phyloP scores from a whole-genome alignment of 768 basidiomycete genomes.

The Hypsizygus marmoreus region DNA sequence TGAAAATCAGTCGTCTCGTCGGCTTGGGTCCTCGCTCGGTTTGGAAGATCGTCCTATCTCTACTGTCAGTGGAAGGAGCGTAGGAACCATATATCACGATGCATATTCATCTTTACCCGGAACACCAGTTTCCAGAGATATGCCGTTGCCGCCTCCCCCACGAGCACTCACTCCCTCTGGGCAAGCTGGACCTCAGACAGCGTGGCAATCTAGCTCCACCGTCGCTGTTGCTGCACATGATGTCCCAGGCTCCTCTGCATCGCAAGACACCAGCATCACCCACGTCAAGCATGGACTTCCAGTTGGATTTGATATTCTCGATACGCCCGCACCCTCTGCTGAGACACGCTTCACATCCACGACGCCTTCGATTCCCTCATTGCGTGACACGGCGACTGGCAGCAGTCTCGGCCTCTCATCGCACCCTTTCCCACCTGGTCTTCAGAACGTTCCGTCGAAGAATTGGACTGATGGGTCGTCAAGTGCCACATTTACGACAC shows the following conservation, averaged over 20 bases:
- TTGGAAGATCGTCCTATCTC: conserved; percentile 57
- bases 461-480: conserved; percentile 33
- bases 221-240: conserved; percentile 5
- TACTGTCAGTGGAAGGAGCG: conserved; percentile 55
- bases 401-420: conserved; percentile 31
- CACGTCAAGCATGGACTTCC: conserved; percentile 14
- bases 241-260: conserved; percentile 1
- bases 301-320: conserved; percentile 46
- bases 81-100: conserved; percentile 62
- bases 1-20: conserved; percentile 26
- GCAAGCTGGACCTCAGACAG: conserved; percentile 3
- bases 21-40: conserved; percentile 36
- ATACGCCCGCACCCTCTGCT: conserved; percentile 60
- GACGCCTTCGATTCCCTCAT: conserved; percentile 34
- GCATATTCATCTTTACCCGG: conserved; percentile 53
- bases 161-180: conserved; percentile 50
- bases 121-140: conserved; percentile 31
- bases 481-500: conserved; percentile 10
- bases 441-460: conserved; percentile 28
- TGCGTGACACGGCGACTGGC: conserved; percentile 33
- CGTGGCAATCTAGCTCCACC: conserved; percentile 9
- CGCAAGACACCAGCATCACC: conserved; percentile 10
- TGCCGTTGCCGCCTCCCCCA: conserved; percentile 40
- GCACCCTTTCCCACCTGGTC: conserved; percentile 37
- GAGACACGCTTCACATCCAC: conserved; percentile 49